These are phyloP conservation scores for Geotrichum ghanense DNA, from an alignment of 805 yeast genomes.

Conservation along the genomic window DNA sequence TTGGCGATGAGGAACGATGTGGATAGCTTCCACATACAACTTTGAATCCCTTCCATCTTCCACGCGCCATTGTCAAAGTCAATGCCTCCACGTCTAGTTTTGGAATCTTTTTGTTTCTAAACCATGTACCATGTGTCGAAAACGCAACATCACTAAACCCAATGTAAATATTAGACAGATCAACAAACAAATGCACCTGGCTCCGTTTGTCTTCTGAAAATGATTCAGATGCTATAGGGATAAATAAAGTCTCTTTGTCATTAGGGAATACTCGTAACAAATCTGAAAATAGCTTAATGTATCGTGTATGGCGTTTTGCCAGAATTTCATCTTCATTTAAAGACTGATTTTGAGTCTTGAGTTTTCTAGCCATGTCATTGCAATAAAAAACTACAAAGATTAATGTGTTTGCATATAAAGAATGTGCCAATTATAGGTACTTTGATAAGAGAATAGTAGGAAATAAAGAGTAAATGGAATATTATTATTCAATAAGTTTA, in stretches of 20 bases:
- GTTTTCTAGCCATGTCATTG: not conserved
- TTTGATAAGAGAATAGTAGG: too few relatives aligned
- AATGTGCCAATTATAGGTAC: not conserved
- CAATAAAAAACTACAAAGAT: too few relatives aligned
- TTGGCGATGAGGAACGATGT: not conserved
- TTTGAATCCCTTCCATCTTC: slow-evolving; percentile 3
- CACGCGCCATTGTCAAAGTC: slow-evolving; percentile 6
- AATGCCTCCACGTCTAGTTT: slow-evolving; percentile 5
- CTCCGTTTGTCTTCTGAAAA: not conserved
- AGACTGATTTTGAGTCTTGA: not conserved
- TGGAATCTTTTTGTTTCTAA: not conserved
- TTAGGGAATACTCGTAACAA: not conserved
- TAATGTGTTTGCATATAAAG: not conserved
- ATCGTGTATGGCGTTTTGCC: not conserved
- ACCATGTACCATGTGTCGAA: not conserved
- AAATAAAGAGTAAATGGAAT: too few relatives aligned
- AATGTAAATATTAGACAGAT: slow-evolving; percentile 9
- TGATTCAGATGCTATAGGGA: not conserved
- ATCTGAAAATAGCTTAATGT: not conserved
- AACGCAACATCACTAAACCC: not conserved
- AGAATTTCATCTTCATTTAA: too few relatives aligned
- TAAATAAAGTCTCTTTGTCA: not conserved
- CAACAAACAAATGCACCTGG: slow-evolving; percentile 5
- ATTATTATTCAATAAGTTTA: too few relatives aligned
- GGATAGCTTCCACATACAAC: slow-evolving; percentile 3